Conservation (phyloP, 1,284 basidiomycete species). For the Ustilago xerochloae region DNA sequence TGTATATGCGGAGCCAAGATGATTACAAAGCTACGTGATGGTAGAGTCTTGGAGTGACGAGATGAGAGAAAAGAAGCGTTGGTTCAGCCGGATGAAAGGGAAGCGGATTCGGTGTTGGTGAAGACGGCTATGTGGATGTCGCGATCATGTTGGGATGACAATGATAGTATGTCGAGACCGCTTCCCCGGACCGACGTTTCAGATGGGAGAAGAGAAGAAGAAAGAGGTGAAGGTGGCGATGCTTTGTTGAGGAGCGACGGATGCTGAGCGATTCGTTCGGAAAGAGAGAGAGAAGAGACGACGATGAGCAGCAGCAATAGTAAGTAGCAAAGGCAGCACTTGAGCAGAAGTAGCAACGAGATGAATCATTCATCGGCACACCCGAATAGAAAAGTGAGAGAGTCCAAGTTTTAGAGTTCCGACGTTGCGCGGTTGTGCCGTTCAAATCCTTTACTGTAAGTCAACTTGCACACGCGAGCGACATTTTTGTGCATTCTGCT, state of each 20-base stretch:
- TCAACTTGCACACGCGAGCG: no score
- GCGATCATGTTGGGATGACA: slow-evolving; percentile 2
- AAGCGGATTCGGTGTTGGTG: background rate
- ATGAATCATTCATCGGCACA: background rate
- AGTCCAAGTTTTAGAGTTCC: no score
- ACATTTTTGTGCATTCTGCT: no score
- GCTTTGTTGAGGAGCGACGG: no score
- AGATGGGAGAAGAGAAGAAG: background rate
- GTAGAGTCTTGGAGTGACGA: no score
- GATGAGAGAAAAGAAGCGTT: no score
- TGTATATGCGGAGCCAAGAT: background rate
- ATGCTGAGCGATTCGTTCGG: no score
- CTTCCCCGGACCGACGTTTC: background rate
- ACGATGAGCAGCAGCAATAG: background rate
- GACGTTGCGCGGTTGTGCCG: no score
- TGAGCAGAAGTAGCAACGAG: background rate
- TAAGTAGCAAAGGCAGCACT: no score
- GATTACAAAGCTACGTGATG: background rate
- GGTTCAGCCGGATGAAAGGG: background rate
- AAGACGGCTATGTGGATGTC: slow-evolving; percentile 5
- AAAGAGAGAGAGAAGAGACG: background rate
- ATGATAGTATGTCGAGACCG: slow-evolving; percentile 2
- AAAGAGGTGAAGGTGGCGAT: background rate
- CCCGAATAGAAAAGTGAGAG: background rate
- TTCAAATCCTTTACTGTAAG: no score